phyloP scores from a whole-genome alignment of 2,329 filamentous ascomycete genomes.

The Neoscytalidium dimidiatum region DNA sequence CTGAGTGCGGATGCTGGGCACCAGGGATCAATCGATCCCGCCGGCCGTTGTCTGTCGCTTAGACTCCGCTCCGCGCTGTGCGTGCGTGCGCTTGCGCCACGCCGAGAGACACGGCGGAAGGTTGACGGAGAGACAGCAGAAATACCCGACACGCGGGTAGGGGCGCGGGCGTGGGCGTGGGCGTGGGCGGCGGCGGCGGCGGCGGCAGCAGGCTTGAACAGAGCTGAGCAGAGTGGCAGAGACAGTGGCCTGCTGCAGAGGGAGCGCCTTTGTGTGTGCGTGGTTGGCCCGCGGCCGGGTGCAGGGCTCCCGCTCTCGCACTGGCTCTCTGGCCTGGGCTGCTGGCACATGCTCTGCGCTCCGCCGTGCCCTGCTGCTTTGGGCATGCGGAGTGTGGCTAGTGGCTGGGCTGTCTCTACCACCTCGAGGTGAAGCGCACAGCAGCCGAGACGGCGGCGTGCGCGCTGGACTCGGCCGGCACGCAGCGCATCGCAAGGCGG shows the following conservation, averaged over 20 bases:
- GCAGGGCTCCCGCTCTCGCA: background rate
- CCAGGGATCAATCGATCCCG: constrained; percentile 18
- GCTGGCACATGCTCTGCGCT: background rate
- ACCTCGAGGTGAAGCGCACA: background rate
- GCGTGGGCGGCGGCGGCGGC: background rate
- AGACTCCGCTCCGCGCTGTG: constrained; percentile 18
- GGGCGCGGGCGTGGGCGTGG: background rate
- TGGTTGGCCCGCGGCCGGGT: background rate
- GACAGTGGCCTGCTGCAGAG: background rate
- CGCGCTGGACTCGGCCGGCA: background rate
- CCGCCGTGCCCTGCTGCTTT: background rate
- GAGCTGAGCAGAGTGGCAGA: background rate
- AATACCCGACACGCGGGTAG: constrained; percentile 1
- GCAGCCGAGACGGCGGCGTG: background rate
- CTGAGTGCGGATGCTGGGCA: constrained; percentile 5
- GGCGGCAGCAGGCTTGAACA: too few relatives aligned
- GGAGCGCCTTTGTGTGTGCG: background rate
- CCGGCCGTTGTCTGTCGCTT: constrained; percentile 17
- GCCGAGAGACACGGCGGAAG: constrained; percentile 1
- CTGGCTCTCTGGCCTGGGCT: background rate
- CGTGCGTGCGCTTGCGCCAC: constrained; percentile 16
- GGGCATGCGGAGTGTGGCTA: constrained; percentile 11
- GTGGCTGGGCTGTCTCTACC: constrained; percentile 1
- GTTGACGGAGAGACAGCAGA: background rate
- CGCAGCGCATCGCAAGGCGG: background rate